Base-by-base conservation (phyloP, 805 yeast genomes). In the Kuraishia floccosa region DNA sequence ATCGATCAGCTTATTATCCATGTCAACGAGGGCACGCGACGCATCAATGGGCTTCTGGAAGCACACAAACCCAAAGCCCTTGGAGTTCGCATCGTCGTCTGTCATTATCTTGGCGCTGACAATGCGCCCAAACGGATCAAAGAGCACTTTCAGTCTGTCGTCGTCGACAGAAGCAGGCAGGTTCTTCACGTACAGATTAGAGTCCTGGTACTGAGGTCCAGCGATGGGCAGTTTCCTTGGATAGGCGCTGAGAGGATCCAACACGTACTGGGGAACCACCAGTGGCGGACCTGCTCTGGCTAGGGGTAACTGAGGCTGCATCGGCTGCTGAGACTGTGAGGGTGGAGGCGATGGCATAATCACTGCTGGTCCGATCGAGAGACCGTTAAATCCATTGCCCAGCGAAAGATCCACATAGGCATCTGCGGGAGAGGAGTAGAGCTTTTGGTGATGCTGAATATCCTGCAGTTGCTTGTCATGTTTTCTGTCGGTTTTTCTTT, bases 61-160 rank as follows among this genome's bases (percentile, higher is more conserved):
- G 54, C 85, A 80, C 32, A 82, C 83, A 58, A 83, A 83, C 27
- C 91, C 93, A 48, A 78, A 83, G 14, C 91, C 87, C 48, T 75
- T 71, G 15, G 89, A 78, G 36, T 60, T 60, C 20, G 61, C 63
- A n/a, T 39, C 35, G 24, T 58, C 62, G 34, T 58, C 63, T 3
- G 73, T 67, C 56, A 74, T 72, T 17, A 76, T 56, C 39, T 68
- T 71, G 21, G 75, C 69, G 35, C 75, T 67, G 6, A 68, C 59
- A 22, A 74, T 66, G 17, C 52, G 57, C 10, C 82, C 81, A 47
- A 52, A 72, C 30, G 44, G 40, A 14, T 48, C 42, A 43, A 72
- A 74, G 34, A 63, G 52, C 3, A 52, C 47, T 17, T 43, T 34
- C 20, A 74, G 52, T 39, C 69, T 75, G 14, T 65, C 58, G 48